Base-by-base conservation (phyloP, 2,329 filamentous ascomycete species). In the Pestalotiopsis sp. region DNA sequence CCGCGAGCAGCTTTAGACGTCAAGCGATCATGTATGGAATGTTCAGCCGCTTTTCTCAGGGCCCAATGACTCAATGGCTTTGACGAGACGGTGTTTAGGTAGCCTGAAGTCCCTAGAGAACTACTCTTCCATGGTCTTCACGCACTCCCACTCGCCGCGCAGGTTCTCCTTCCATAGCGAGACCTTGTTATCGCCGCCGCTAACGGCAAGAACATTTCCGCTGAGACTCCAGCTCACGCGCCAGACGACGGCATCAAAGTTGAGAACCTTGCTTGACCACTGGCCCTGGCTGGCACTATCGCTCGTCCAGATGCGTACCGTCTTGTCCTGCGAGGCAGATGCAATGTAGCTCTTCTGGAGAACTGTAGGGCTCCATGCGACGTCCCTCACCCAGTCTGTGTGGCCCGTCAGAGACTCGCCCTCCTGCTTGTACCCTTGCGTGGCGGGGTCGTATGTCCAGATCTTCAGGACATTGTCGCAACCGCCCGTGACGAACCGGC, bases 131-230 rank as follows among this genome's bases (percentile, higher is more conserved):
- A 99, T 95, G 69, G 93, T 94, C 89, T 97, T 98, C 73, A 98
- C 93, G 77, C 93, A 93, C 83, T 98, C 95, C 96, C 96, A 99
- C 78, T 97, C 93, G 67, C 96, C 96, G 79, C 92, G 93, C 75
- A 99, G 85, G 80, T 97, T 97, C 88, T 99, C 96, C 88, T 98
- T 99, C 95, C 95, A 99, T 80, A 99, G 82, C 67, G 92, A 97
- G 68, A 99, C 95, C 84, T 97, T 95, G 86, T 99, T 99, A 83
- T 99, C 95, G 31, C 92, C 93, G 52, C 94, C 94, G 78, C 93
- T 96, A 71, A 98, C 94, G 11, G 96, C 96, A 75, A 99, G 86
- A 23, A 98, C 95, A 79, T 99, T 99, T 66, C 96, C 96, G 80
- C 94, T 97, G 78, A 98, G 85, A 75, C 94, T 97, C 96, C 96